phyloP scores from a whole-genome alignment of 2,329 filamentous ascomycete genomes.

The Lecanoromycetidae sp. region DNA sequence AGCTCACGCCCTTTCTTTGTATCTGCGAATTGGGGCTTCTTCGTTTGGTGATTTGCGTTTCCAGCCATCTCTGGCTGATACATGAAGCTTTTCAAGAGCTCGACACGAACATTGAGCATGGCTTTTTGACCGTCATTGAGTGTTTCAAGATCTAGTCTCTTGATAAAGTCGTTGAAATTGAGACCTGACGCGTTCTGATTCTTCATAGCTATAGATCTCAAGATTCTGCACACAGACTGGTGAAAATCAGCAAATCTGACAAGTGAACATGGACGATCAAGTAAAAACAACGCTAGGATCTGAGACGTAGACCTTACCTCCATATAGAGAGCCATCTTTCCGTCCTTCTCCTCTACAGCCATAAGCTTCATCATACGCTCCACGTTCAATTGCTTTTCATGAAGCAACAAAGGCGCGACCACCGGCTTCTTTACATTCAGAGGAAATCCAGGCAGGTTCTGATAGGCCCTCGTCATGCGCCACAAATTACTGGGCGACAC shows the following conservation, averaged over 20 bases:
- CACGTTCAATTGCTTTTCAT: constrained; percentile 38
- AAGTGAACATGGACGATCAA: not conserved
- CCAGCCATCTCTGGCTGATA: constrained; percentile 19
- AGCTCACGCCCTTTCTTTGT: not conserved
- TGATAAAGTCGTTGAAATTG: constrained; percentile 35
- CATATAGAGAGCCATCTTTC: constrained; percentile 40
- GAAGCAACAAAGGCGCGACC: constrained; percentile 36
- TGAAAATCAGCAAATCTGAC: not conserved
- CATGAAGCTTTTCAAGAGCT: constrained; percentile 54
- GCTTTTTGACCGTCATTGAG: constrained; percentile 40
- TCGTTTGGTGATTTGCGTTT: not conserved
- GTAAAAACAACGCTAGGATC: not conserved
- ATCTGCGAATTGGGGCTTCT: not conserved
- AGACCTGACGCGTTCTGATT: constrained; percentile 29
- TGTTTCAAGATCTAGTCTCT: constrained; percentile 25
- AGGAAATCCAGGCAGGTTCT: constrained; percentile 26
- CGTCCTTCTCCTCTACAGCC: constrained; percentile 34
- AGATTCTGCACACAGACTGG: constrained; percentile 35
- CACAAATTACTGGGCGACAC: constrained; percentile 39
- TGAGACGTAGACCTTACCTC: constrained; percentile 22
- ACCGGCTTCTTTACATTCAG: constrained; percentile 26
- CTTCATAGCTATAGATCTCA: constrained; percentile 39
- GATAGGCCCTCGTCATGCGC: constrained; percentile 33
- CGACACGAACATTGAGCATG: constrained; percentile 48
- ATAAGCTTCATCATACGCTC: constrained; percentile 44